phyloP scores from a whole-genome alignment of 2,329 filamentous ascomycete genomes.

The Fusarium sp. region DNA sequence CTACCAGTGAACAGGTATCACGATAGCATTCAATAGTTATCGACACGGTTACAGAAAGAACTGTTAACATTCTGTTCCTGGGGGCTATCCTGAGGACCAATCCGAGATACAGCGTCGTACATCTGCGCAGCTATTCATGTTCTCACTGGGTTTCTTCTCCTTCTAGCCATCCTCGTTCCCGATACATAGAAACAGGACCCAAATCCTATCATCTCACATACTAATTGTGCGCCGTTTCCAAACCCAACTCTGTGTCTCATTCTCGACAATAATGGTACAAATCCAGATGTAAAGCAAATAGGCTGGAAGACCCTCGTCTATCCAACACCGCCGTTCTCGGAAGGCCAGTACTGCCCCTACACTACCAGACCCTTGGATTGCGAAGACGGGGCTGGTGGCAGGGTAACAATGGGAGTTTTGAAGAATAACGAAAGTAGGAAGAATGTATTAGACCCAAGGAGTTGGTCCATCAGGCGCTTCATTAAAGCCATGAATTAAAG shows the following conservation, averaged over 20 bases:
- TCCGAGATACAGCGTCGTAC: constrained; percentile 6
- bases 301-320: neutral
- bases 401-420: constrained; percentile 19
- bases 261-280: constrained; percentile 33
- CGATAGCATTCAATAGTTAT: neutral
- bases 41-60: neutral
- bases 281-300: constrained; percentile 21
- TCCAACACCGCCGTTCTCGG: constrained; percentile 10
- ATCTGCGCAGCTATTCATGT: constrained; percentile 15
- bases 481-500: constrained; percentile 39
- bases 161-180: constrained; percentile 2
- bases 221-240: constrained; percentile 3
- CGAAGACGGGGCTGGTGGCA: neutral
- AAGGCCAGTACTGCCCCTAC: neutral
- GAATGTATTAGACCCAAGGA: constrained; percentile 24
- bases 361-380: neutral
- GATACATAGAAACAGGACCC: constrained; percentile 11
- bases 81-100: constrained; percentile 7
- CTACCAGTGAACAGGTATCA: neutral
- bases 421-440: constrained; percentile 24
- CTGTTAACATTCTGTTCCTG: neutral
- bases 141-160: neutral
- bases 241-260: constrained; percentile 1
- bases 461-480: constrained; percentile 24
- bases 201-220: neutral